Base-by-base conservation (phyloP, 257 asterid genomes). In the Jasminum sambac region DNA sequence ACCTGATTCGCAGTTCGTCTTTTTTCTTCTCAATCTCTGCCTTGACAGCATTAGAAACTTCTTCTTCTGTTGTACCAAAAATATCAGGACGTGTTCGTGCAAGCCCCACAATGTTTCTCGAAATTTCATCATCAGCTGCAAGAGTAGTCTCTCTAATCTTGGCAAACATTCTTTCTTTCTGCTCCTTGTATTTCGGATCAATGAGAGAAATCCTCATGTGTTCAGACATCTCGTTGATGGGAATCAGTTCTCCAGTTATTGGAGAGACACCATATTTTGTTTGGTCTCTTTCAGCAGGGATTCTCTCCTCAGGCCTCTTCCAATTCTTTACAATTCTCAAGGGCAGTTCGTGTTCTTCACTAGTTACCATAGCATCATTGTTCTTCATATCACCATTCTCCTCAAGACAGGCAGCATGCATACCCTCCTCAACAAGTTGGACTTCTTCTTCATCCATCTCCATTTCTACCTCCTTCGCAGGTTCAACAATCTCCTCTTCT, bases 371-470 rank as follows among this genome's bases (percentile, higher is more conserved):
- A 14, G 77, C 83, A 73, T 80, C 96, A 59, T 72, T 75, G 71
- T 63, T 83, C 76, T 74, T 85, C 78, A 66, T 34, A 68, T 73
- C 80, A 23, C 82, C 91, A 74, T 81, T 81, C 75, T 90, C 97
- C 70, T 86, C 97, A 46, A 90, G 88, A 73, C 75, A 87, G 72
- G 97, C 91, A 23, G 90, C 96, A 80, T 80, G 79, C 96, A 93
- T 87, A 57, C 97, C 96, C 77, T 93, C 98, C 84, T 90, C 96
- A 61, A 90, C 96, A 71, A 93, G 84, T 84, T 89, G 89, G 50
- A 86, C 89, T 89, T 93, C 98, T 75, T 93, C 98, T 82, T 93
- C 98, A 63, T 93, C 98, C 98, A 93, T 93, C 63, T 90, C 97
- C 98, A 90, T 93, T 75, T 91, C 97, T 6, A 90, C 92, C 79